Base-by-base conservation (phyloP, 2,329 filamentous ascomycete species). In the Lithohypha guttulata region DNA sequence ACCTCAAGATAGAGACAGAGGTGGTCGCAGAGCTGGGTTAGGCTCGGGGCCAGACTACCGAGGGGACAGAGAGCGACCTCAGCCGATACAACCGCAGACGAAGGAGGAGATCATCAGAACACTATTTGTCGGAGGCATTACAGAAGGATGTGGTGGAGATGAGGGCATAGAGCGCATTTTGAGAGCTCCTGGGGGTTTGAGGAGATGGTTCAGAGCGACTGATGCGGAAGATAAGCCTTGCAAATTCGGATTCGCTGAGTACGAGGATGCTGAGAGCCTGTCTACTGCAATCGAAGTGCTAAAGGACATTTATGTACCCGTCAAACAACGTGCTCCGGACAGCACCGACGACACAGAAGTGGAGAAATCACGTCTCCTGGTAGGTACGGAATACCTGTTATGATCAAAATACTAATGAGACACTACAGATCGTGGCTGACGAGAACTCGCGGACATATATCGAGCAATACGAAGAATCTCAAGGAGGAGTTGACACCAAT, bases 181-280 rank as follows among this genome's bases (percentile, higher is more conserved):
- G 29, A 66, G 73, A 31, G 73, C 79, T n/a, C 81, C 82, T 0
- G 87, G 87, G 27, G 78, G 72, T 55, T 63, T 98, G 46, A 77
- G 82, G 47, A 79, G 85, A 52, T 98, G 87, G 86, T 86, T 87
- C 47, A 70, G 84, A 44, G 80, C 78, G 22, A 76, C 74, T 13
- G 77, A 84, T 58, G 77, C 81, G n/a, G 79, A 85, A 49, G 77
- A 82, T 49, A 91, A 89, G 62, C 78, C 79, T 41, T 79, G 81
- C 61, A 81, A 79, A 47, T 96, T 96, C 66, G 91, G 89, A 10
- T 96, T 98, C 62, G 91, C 89, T 43, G 83, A 95, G 61, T 98
- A 83, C 60, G 89, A 94, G 47, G 87, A 96, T 59, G 77, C 80
- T 17, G 84, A 94, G 59, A 89, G 86, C 49, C 69, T 98, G 50